Base-by-base conservation (phyloP, 768 basidiomycete species). In the Lactarius hengduanensis region DNA sequence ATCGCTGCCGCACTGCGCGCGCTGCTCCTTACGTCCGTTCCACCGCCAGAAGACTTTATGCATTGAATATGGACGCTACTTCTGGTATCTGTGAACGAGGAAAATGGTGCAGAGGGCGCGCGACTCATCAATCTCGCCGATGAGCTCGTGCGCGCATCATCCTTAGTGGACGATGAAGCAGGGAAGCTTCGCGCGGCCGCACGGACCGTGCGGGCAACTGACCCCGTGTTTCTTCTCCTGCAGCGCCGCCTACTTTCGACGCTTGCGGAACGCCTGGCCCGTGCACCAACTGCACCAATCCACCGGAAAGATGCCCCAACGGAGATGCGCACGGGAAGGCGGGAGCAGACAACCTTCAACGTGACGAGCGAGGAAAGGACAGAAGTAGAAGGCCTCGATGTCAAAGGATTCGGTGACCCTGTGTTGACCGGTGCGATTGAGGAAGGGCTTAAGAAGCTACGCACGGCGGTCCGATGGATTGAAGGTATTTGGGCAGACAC, bases 351-450 rank as follows among this genome's bases (percentile, higher is more conserved):
- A 26, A 26, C 13, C 32, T 53, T 22, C 40, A 63, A 62, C 45
- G 55, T 59, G 53, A 50, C 55, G 43, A 55, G n/a, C 30, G 57
- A 59, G 30, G 36, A 59, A 53, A 60, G 61, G 64, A 36, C 57
- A 32, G n/a, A 59, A 26, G 59, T 57, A 60, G 64, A 62, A 16
- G 61, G 32, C 62, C 64, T 76, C 7, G 71, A 72, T 10, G 78
- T 89, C 50, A 87, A 86, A 71, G 90, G 89, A 1, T 91, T 90
- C 70, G 88, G 91, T 65, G 88, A 88, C 69, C 80, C 80, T 32
- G 77, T 86, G 1, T 76, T 92, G 59, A 76, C 70, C n/a, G 67
- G 71, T 15, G 84, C 79, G 0, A 74, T 83, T 9, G 69, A 71
- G 18, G 82, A 84, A 15, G 78, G 78, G 26, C 74, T 82, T 62